Evolutionary conservation across 163 green algal species (phyloP).

Genomic region (Scenedesmus sp.): DNA sequence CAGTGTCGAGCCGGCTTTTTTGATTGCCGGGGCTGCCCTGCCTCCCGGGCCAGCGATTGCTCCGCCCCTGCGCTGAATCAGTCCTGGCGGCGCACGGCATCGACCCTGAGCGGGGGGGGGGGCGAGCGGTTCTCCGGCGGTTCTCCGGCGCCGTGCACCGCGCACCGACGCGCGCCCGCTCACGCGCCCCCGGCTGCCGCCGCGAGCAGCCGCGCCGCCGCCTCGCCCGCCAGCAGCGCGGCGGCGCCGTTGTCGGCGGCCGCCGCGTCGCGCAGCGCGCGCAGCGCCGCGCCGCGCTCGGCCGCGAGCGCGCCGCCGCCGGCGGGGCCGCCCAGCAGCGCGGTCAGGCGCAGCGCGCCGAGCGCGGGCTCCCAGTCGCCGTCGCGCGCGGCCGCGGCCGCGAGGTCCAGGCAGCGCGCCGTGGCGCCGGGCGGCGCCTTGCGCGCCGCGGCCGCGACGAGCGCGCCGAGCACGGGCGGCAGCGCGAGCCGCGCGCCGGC

Average conservation of each 20-base stretch:
- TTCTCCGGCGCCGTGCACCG: too few species aligned
- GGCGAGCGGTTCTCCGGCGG: too few species aligned
- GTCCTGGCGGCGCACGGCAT: too few species aligned
- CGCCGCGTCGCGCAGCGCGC: background rate
- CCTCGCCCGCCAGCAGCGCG: constrained; percentile 14
- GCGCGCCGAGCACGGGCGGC: background rate
- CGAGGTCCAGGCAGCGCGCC: background rate
- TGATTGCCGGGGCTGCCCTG: too few species aligned
- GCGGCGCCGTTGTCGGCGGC: constrained; percentile 16
- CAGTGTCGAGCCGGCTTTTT: too few species aligned
- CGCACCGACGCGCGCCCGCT: too few species aligned
- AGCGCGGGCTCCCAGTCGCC: constrained; percentile 19
- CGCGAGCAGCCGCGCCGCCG: background rate
- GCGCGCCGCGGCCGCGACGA: background rate
- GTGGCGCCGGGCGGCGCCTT: too few species aligned
- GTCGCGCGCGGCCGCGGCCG: constrained; percentile 1
- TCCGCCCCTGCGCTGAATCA: too few species aligned
- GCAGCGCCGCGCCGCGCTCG: background rate
- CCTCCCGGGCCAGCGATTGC: too few species aligned
- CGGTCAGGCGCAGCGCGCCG: constrained; percentile 15
- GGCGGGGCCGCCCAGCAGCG: background rate
- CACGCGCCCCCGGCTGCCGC: too few species aligned
- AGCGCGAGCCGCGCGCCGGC: background rate
- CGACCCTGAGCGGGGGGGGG: too few species aligned
- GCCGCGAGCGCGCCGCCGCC: background rate